A percentile compares a stretch with the other conserved stretches of the same genome.
Conservation (phyloP, 148 eudicot species). For the Camellia japonica region DNA sequence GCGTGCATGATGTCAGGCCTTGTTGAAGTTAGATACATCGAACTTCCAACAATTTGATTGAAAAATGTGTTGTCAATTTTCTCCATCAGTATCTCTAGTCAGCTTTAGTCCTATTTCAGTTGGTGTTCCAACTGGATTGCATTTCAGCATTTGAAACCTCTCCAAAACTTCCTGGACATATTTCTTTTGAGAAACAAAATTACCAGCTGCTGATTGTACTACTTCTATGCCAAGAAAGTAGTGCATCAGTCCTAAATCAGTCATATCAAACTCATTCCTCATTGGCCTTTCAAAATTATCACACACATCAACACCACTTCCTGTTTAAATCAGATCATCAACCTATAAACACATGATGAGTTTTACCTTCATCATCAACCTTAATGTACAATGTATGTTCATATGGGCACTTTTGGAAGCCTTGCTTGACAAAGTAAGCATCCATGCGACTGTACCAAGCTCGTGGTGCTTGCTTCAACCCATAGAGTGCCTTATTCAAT, state of each 20-base stretch:
- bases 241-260: background rate
- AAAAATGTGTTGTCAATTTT: background rate
- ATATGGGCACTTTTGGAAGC: background rate
- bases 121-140: background rate
- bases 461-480: slow-evolving; percentile 15
- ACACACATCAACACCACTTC: background rate
- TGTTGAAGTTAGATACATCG: background rate
- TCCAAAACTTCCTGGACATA: background rate
- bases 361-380: background rate
- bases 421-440: background rate
- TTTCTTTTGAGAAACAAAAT: background rate
- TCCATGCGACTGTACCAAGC: slow-evolving; percentile 24
- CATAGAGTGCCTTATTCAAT: slow-evolving; percentile 14
- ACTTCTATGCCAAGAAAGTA: background rate
- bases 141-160: background rate
- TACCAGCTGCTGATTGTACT: background rate
- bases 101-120: background rate
- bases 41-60: background rate
- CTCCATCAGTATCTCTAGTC: background rate
- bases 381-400: slow-evolving; percentile 9
- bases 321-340: background rate
- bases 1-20: background rate
- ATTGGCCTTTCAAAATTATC: background rate
- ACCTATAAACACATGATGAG: background rate
- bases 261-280: background rate